phyloP scores from a whole-genome alignment of 352 stramenopile species.

The Pythium myriotylum region DNA sequence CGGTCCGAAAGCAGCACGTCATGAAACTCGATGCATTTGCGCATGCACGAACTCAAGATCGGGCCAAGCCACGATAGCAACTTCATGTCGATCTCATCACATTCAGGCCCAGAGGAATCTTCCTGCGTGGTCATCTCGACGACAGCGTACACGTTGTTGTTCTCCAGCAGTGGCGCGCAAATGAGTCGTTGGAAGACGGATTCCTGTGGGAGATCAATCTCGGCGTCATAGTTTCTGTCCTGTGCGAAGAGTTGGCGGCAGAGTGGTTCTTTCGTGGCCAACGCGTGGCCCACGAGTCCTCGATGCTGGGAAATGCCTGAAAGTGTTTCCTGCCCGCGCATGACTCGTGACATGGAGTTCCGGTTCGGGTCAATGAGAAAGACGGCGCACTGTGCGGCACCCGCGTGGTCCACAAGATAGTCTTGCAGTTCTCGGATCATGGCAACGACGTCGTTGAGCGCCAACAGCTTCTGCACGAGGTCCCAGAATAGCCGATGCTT shows the following conservation, averaged over 20 bases:
- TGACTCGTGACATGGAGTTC: conserved; percentile 78
- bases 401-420: conserved; percentile 62
- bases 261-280: conserved; percentile 36
- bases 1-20: conserved; percentile 81
- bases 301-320: conserved; percentile 51
- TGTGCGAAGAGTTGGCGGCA: conserved; percentile 50
- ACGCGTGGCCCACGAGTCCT: conserved; percentile 55
- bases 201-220: conserved; percentile 67
- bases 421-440: conserved; percentile 75
- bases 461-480: conserved; percentile 67
- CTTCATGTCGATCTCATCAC: conserved; percentile 68
- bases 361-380: conserved; percentile 80
- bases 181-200: conserved; percentile 66
- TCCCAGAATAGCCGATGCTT: conserved; percentile 81
- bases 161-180: conserved; percentile 72
- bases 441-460: conserved; percentile 72
- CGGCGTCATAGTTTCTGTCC: conserved; percentile 53
- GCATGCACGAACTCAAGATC: conserved; percentile 83
- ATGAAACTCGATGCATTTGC: conserved; percentile 86
- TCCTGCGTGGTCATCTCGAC: conserved; percentile 65
- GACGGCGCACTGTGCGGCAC: conserved; percentile 51
- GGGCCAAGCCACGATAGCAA: conserved; percentile 77
- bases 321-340: conserved; percentile 44
- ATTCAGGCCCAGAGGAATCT: conserved; percentile 37
- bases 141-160: conserved; percentile 78